Evolutionary conservation across 768 basidiomycete species (phyloP).

Genomic region (Boletellus ananiceps): DNA sequence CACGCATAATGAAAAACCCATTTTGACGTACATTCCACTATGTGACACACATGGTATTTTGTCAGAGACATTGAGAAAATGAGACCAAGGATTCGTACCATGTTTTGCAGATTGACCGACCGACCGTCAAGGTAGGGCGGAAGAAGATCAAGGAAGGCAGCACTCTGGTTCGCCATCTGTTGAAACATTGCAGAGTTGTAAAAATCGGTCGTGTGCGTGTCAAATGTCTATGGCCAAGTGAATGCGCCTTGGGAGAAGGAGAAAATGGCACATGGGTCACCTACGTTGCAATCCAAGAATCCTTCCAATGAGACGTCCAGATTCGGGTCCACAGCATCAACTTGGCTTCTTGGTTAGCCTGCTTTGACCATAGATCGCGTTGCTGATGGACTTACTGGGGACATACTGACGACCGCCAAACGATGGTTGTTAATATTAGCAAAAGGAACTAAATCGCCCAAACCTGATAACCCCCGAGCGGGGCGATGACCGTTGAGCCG

Average conservation of each 20-base stretch:
- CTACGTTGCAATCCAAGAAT: slow-evolving; percentile 54
- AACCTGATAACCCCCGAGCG: slow-evolving; percentile 62
- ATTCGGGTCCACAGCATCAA: slow-evolving; percentile 59
- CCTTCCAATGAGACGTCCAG: slow-evolving; percentile 65
- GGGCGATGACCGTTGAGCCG: slow-evolving; percentile 52
- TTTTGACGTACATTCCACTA: slow-evolving; percentile 43
- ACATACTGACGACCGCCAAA: slow-evolving; percentile 30
- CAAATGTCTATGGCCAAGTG: slow-evolving; percentile 40
- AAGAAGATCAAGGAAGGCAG: slow-evolving; percentile 46
- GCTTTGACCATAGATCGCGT: not conserved
- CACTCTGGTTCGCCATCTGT: slow-evolving; percentile 40
- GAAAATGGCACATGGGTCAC: slow-evolving; percentile 3
- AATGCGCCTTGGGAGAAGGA: not conserved
- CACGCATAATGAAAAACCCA: not conserved
- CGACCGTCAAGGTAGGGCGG: slow-evolving; percentile 52
- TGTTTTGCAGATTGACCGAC: slow-evolving; percentile 49
- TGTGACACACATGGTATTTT: not conserved
- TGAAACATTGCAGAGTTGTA: slow-evolving; percentile 52
- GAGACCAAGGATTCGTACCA: slow-evolving; percentile 37
- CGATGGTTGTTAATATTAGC: slow-evolving; percentile 13
- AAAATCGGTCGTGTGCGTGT: slow-evolving; percentile 43
- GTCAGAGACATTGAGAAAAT: not conserved
- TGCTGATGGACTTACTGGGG: slow-evolving; percentile 31
- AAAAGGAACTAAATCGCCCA: slow-evolving; percentile 8
- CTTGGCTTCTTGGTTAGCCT: slow-evolving; percentile 29